These are phyloP conservation scores for Viola odorata DNA, from an alignment of 345 rosid genomes.

Conservation along the genomic window DNA sequence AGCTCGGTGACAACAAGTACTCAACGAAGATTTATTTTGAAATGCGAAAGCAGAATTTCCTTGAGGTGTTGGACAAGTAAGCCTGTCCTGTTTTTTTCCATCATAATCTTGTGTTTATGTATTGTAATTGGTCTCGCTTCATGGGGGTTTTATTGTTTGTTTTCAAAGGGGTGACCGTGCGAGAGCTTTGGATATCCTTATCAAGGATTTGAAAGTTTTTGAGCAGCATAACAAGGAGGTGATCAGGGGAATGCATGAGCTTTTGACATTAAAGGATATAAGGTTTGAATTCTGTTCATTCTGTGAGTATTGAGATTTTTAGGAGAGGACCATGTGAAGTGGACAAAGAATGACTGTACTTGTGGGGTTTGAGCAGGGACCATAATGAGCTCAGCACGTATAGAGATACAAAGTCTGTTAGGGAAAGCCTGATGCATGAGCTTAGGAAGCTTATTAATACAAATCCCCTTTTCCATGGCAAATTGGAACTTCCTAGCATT, in stretches of 20 bases:
- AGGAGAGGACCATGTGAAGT: neutral
- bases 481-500: slow-evolving; percentile 37
- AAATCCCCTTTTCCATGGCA: slow-evolving; percentile 39
- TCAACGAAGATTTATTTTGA: slow-evolving; percentile 35
- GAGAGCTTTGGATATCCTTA: slow-evolving; percentile 35
- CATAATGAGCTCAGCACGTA: slow-evolving; percentile 34
- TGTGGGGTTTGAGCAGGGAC: slow-evolving; percentile 32
- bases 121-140: neutral
- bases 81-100: neutral
- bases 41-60: slow-evolving; percentile 32
- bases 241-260: slow-evolving; percentile 34
- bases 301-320: too few species aligned
- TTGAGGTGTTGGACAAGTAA: slow-evolving; percentile 36
- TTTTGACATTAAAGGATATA: slow-evolving; percentile 27
- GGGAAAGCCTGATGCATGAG: slow-evolving; percentile 27
- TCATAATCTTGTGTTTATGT: neutral
- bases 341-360: neutral
- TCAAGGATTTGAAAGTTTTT: slow-evolving; percentile 35
- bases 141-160: neutral
- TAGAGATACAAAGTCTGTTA: slow-evolving; percentile 33
- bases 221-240: slow-evolving; percentile 18
- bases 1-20: slow-evolving; percentile 23
- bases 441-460: slow-evolving; percentile 37
- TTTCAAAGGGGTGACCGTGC: slow-evolving; percentile 24
- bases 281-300: slow-evolving; percentile 17